Base-by-base conservation (phyloP, 768 basidiomycete genomes). In the Podaxis sp. region DNA sequence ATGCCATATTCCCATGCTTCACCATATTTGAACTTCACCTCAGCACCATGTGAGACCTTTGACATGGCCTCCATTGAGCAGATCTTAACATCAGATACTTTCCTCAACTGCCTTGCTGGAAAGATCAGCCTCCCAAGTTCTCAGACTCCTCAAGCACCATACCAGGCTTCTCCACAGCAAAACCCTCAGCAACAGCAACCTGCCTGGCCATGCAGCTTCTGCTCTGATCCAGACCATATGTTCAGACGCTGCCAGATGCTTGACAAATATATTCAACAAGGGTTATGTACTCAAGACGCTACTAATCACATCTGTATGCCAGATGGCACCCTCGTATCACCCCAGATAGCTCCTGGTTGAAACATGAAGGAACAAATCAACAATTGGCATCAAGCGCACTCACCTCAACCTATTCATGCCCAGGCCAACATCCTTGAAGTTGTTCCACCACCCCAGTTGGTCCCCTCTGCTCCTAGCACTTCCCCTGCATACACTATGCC, bases 321-420 rank as follows among this genome's bases (percentile, higher is more conserved):
- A 30, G 44, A 58, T 30, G 40, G 40, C n/a, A 44, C n/a, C 5
- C 2, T 40, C 4, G 41, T 58, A 11, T 38, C 56, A 10, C 12
- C 12, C 3, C 36, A 58, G 12, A 58, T 22, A 4, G 41, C 38
- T 12, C 56, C 56, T 12, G 56, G 56, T 8, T 15, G 28, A 12
- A 41, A 46, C 40, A 58, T 58, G n/a, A 58, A 44, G 56, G 56
- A 58, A 30, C 17, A 22, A 4, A 46, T 58, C n/a, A 30, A 58
- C 28, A 30, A 38, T 17, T 58, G 56, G 56, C 37, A 58, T n/a
- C 4, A 12, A 17, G 6, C n/a, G 13, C 56, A 30, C 15, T 7
- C 15, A 24, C 50, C 13, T 6, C 50, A 12, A 5, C 28, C 24
- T 5, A 15, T 30, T 4, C 50, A 51, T 13, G 24, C 50, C 4